Base-by-base conservation (phyloP, 2,329 filamentous ascomycete species). In the Lachnellula hyalina region DNA sequence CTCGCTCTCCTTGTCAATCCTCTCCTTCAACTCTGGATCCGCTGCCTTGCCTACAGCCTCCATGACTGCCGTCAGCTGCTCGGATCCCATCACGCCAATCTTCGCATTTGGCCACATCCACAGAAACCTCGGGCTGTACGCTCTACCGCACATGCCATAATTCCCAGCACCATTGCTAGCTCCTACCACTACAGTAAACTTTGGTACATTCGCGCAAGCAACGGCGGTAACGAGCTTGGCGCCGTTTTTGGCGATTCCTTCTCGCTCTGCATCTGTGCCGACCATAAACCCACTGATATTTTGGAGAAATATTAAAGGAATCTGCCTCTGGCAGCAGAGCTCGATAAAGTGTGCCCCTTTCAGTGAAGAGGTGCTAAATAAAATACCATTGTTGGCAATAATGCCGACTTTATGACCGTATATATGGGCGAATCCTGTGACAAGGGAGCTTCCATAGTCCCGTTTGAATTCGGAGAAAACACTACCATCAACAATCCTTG, bases 271-370 rank as follows among this genome's bases (percentile, higher is more conserved):
- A 65, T 94, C 90, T 17, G 84, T 82, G 44, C 94, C 94, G 34
- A 99, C 94, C 94, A 99, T 99, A 81, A 99, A 99, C 44, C 94
- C 94, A 5, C 86, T 87, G 69, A 99, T 97, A 72, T 99, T 97
- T 71, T 99, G 94, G 19, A 99, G 76, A 74, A 97, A 97, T 49
- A 97, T 80, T 9, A 97, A 78, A 1, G 94, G 93, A 54, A 97
- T 89, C 52, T 89, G 85, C 54, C 94, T 87, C 73, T 96, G 91
- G 32, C 87, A 81, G 75, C 93, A 97, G 4, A 99, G 83, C 73
- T 99, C 90, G 66, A 97, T 90, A 72, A 99, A 99, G 74, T 99
- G 94, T 0, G 94, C 91, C 36, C 92, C 94, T 74, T 99, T 99
- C 58, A 96, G 80, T 8, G 90, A 86, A 9, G 89, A 91, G 50